A percentile compares a stretch with the other conserved stretches of the same genome.
Conservation (phyloP, 176 grass and related monocot genomes). For the Aegilops tauschii region DNA sequence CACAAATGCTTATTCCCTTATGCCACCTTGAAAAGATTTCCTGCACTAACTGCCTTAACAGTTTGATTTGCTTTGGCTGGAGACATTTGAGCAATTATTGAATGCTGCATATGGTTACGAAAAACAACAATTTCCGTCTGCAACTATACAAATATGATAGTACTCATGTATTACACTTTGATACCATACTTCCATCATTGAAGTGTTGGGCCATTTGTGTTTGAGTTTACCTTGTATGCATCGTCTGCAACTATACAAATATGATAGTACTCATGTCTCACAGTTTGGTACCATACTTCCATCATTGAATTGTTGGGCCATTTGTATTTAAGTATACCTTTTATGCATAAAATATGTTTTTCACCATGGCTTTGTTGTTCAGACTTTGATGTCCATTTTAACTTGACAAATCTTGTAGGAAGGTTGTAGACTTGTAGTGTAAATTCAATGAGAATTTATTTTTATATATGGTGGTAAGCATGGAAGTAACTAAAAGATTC, state of each 20-base stretch:
- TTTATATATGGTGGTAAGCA: background rate
- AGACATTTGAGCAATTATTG: constrained; percentile 1
- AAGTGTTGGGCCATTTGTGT: background rate
- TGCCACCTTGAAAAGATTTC: background rate
- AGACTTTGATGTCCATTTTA: background rate
- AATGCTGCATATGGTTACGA: background rate
- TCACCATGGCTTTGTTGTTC: background rate
- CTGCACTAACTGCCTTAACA: background rate
- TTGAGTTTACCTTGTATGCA: background rate
- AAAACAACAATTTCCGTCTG: background rate
- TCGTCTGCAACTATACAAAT: background rate
- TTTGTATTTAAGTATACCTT: background rate
- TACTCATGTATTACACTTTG: background rate
- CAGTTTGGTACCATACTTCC: background rate
- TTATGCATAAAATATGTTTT: background rate
- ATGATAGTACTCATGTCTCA: background rate
- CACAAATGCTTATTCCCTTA: background rate
- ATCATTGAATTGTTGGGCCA: background rate
- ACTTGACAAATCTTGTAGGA: background rate
- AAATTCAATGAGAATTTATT: constrained; percentile 1
- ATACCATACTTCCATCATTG: background rate
- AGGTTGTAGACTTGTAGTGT: background rate
- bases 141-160: background rate
- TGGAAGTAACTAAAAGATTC: background rate
- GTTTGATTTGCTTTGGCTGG: background rate